phyloP scores from a whole-genome alignment of 345 rosid species.

The Triadica sebifera region DNA sequence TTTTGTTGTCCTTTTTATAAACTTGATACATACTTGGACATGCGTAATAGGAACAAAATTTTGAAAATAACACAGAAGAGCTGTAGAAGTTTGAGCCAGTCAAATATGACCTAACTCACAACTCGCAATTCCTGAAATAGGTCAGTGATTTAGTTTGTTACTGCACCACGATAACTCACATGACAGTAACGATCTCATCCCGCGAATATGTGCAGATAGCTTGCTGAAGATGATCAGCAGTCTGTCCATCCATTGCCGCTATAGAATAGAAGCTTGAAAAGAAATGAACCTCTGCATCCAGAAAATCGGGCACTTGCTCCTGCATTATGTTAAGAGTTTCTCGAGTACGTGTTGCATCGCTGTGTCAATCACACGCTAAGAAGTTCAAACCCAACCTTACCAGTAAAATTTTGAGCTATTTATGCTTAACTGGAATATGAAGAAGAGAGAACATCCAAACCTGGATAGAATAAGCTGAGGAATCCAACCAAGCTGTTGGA shows the following conservation, averaged over 20 bases:
- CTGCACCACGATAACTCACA: constrained; percentile 44
- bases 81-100: not conserved
- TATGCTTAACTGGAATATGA: not conserved
- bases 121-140: not conserved
- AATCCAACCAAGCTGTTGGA: constrained; percentile 75
- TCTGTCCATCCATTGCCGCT: constrained; percentile 98
- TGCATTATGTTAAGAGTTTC: constrained; percentile 90
- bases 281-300: constrained; percentile 74
- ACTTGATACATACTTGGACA: not conserved
- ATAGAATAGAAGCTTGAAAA: constrained; percentile 92
- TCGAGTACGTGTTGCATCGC: constrained; percentile 74
- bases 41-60: not conserved
- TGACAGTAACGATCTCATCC: constrained; percentile 69
- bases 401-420: not conserved
- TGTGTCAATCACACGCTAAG: constrained; percentile 27
- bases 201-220: constrained; percentile 63
- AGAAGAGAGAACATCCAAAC: constrained; percentile 23
- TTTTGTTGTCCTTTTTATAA: not conserved
- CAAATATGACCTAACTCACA: not conserved
- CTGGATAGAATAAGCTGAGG: constrained; percentile 85
- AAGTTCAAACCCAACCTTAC: constrained; percentile 1
- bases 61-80: not conserved
- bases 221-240: constrained; percentile 79
- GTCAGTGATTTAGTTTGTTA: not conserved
- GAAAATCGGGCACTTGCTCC: constrained; percentile 59